These are phyloP conservation scores for Zarea fungicola DNA, from an alignment of 2,329 filamentous ascomycete species.

Conservation along the genomic window DNA sequence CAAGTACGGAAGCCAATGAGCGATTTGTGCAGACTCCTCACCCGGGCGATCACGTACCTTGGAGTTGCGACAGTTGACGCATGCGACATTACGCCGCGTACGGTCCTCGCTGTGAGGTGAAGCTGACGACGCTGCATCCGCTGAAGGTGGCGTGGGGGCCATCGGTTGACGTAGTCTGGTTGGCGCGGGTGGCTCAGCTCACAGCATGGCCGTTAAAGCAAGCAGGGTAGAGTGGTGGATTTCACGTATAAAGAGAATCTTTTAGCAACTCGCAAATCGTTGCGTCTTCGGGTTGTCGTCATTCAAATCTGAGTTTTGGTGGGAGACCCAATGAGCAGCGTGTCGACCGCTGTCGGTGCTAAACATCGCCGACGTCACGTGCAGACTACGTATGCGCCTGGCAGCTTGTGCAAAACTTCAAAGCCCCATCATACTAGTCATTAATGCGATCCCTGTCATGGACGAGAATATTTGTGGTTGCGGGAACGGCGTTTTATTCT, in stretches of 20 bases:
- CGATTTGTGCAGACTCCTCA: neutral
- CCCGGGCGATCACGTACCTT: slow-evolving; percentile 27
- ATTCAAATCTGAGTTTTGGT: slow-evolving; percentile 1
- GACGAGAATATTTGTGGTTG: neutral
- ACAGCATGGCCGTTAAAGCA: slow-evolving; percentile 8
- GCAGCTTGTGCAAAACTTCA: neutral
- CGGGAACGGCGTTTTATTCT: neutral
- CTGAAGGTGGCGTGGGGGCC: slow-evolving; percentile 27
- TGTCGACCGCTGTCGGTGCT: slow-evolving; percentile 6
- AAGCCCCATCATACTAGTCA: neutral
- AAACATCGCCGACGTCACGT: slow-evolving; percentile 10
- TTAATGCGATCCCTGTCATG: neutral
- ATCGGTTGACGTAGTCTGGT: slow-evolving; percentile 17
- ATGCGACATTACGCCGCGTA: slow-evolving; percentile 33
- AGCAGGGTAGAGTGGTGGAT: neutral
- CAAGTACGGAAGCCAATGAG: neutral
- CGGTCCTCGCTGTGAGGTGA: slow-evolving; percentile 22
- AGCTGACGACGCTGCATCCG: slow-evolving; percentile 21
- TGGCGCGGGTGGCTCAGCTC: slow-evolving; percentile 6
- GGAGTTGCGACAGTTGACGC: slow-evolving; percentile 35
- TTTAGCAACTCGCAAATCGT: neutral
- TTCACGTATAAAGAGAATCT: too few species aligned
- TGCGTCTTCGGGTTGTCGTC: neutral
- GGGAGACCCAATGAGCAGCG: neutral
- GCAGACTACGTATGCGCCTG: slow-evolving; percentile 4